Base-by-base conservation (phyloP, 441 rosid species). In the Erodium texanum region DNA sequence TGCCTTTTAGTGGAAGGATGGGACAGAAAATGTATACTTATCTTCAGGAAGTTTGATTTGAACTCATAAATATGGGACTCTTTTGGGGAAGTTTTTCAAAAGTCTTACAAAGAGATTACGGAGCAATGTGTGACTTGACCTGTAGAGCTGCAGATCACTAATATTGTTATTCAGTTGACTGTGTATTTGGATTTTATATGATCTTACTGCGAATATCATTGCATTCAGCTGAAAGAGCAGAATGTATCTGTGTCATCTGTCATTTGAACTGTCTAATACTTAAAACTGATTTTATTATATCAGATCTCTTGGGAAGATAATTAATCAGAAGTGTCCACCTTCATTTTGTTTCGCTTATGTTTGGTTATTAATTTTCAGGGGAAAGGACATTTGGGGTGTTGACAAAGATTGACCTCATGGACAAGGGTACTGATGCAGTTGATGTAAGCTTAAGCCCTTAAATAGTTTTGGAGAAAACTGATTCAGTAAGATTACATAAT, bases 341-440 rank as follows among this genome's bases (percentile, higher is more conserved):
- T 66, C 67, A 32, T 32, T 32, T 32, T 32, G 36, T 2, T 32
- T 32, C 7, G 36, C 5, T 2, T 32, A 32, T 32, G 36, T 2
- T 32, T 32, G 36, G 7, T 32, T 32, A 32, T 66, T 62, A 80
- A 38, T 79, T 9, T 71, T 69, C 70, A 94, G 99, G 99, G 76
- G 98, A 94, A 79, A 87, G 99, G 76, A 94, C 98, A 64, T 94
- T 94, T 72, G 99, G 98, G 20, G 99, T 94, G 76, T 69, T 91
- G 78, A 94, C 99, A 34, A 94, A 94, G 83, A 96, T 94, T 77
- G 98, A 94, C 82, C 81, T 94, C 78, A 94, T 94, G 99, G 99
- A 94, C 85, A 89, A 92, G 81, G 99, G 99, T 80, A 94, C 99
- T 69, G 88, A 88, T 77, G 94, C 97, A 69, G 72, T 82, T 72